These are phyloP conservation scores for Globisporangium yorkense DNA, from an alignment of 352 stramenopile species.

Conservation along the genomic window DNA sequence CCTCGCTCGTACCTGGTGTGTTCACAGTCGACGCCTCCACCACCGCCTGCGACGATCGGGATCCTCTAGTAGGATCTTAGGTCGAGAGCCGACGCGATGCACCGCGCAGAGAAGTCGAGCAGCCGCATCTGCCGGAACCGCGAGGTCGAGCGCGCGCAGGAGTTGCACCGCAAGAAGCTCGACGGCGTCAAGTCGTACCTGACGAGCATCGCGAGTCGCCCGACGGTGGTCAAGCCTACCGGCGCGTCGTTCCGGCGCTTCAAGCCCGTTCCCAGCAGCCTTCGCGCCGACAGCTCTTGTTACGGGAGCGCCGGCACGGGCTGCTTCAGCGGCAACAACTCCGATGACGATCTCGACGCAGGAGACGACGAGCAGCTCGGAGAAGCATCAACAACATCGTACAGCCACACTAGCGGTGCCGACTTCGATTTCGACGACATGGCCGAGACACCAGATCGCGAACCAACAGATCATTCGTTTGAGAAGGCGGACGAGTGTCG, in stretches of 20 bases:
- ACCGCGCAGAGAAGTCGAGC: constrained; percentile 71
- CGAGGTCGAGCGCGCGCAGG: constrained; percentile 65
- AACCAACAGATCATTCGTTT: constrained; percentile 7
- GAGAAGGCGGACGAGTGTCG: constrained; percentile 55
- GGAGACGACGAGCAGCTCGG: not conserved
- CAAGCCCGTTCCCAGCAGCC: not conserved
- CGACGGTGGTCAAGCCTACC: constrained; percentile 7
- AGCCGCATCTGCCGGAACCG: constrained; percentile 67
- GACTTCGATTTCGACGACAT: not conserved
- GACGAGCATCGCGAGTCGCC: constrained; percentile 16
- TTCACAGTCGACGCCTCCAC: not conserved
- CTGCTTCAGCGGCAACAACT: not conserved
- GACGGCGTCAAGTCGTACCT: constrained; percentile 58
- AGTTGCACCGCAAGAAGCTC: constrained; percentile 69
- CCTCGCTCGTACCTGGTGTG: not conserved
- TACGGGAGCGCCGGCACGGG: not conserved
- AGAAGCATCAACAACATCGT: not conserved
- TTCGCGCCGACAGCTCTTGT: not conserved
- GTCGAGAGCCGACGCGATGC: constrained; percentile 22
- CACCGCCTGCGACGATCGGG: too few species aligned
- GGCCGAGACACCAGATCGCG: not conserved
- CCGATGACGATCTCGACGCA: not conserved
- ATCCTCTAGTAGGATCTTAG: not conserved
- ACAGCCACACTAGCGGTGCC: not conserved
- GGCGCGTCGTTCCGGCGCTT: constrained; percentile 6